Evolutionary conservation across 805 yeast genomes (phyloP).

Genomic region (Alloascoidea hylecoeti): DNA sequence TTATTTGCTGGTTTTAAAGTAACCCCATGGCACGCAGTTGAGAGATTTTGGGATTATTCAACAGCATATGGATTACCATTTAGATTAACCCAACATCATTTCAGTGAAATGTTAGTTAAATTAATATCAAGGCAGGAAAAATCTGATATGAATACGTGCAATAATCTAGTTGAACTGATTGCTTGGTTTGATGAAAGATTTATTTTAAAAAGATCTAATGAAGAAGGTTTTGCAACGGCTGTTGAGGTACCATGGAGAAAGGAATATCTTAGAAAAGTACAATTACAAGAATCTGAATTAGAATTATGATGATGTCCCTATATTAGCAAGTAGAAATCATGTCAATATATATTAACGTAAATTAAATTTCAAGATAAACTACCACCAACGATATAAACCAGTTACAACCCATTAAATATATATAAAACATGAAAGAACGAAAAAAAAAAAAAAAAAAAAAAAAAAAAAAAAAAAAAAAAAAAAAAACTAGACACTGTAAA

Average conservation of each 20-base stretch:
- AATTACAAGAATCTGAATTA: no score
- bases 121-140: constrained; percentile 28
- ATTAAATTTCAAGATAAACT: no score
- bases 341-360: no score
- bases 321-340: no score
- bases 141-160: constrained; percentile 50
- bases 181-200: constrained; percentile 77
- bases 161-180: constrained; percentile 44
- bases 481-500: no score
- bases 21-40: constrained; percentile 90
- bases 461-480: no score
- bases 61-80: constrained; percentile 77
- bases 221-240: constrained; percentile 50
- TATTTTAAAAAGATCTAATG: constrained; percentile 49
- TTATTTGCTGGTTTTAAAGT: constrained; percentile 57
- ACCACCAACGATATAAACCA: no score
- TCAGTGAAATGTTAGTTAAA: constrained; percentile 69
- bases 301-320: no score
- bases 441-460: no score
- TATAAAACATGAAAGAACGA: no score
- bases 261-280: no score
- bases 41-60: constrained; percentile 66
- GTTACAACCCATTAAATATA: no score
- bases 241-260: constrained; percentile 28
- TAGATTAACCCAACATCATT: constrained; percentile 74